Evolutionary conservation across 176 grass and related monocot genomes (phyloP).

Genomic region (Puya raimondii): DNA sequence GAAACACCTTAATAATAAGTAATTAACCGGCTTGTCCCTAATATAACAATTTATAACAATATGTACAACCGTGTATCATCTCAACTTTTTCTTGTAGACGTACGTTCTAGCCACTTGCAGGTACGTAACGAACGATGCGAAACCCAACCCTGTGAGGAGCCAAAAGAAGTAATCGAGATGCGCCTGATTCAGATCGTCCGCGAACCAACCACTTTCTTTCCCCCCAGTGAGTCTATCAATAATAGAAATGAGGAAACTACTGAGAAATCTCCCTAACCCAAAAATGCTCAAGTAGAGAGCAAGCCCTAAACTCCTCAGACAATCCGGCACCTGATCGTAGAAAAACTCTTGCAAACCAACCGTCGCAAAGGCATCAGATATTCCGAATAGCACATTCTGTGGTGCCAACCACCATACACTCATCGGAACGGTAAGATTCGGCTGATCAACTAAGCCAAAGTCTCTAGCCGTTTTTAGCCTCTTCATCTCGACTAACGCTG

Average conservation of each 20-base stretch:
- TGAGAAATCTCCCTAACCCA: conserved; percentile 20
- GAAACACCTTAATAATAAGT: background rate
- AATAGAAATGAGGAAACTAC: conserved; percentile 21
- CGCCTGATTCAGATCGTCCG: conserved; percentile 23
- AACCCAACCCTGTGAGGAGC: conserved; percentile 21
- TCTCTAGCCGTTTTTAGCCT: conserved; percentile 32
- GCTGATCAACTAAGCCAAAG: conserved; percentile 27
- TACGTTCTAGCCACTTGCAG: conserved; percentile 12
- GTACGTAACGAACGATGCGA: conserved; percentile 15
- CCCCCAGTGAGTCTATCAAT: conserved; percentile 17
- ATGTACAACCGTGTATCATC: background rate
- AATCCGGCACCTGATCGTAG: conserved; percentile 24
- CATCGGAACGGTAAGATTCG: conserved; percentile 21
- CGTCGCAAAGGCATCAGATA: conserved; percentile 33
- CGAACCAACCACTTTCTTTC: conserved; percentile 17
- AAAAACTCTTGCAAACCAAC: conserved; percentile 57
- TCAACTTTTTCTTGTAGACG: conserved; percentile 22
- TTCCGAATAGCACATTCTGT: conserved; percentile 26
- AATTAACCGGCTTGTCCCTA: background rate
- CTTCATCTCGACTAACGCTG: conserved; percentile 35
- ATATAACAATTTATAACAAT: background rate
- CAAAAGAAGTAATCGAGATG: conserved; percentile 33
- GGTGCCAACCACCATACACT: conserved; percentile 40
- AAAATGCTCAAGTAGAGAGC: conserved; percentile 21
- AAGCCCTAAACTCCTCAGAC: conserved; percentile 10